Conservation (phyloP, 2,329 filamentous ascomycete species). For the Emmonsiellopsis sp. region DNA sequence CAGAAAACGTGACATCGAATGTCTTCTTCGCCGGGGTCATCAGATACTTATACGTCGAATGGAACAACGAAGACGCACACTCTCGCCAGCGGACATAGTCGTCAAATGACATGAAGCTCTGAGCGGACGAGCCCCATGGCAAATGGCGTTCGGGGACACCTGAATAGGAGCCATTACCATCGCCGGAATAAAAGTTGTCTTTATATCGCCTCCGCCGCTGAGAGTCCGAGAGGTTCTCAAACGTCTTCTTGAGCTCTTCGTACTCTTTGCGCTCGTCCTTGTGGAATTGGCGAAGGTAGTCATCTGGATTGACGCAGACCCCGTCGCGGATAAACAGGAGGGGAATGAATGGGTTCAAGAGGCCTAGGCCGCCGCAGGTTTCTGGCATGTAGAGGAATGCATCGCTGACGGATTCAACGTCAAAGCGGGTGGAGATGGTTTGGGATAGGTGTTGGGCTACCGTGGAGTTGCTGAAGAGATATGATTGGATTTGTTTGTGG, state of each 20-base stretch:
- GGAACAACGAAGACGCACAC: conserved; percentile 11
- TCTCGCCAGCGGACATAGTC: conserved; percentile 29
- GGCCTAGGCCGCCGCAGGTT: conserved; percentile 38
- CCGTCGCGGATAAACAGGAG: conserved; percentile 30
- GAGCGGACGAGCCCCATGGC: conserved; percentile 3
- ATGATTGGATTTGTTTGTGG: conserved; percentile 38
- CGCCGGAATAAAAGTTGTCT: conserved; percentile 9
- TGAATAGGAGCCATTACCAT: conserved; percentile 4
- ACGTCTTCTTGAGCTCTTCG: conserved; percentile 14
- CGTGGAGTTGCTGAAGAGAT: conserved; percentile 33
- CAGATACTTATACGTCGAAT: conserved; percentile 18
- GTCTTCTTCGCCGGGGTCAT: conserved; percentile 17
- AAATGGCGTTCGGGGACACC: background rate
- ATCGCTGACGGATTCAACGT: conserved; percentile 31
- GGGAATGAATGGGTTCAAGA: conserved; percentile 40
- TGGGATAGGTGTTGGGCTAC: conserved; percentile 44
- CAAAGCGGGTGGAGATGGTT: conserved; percentile 43
- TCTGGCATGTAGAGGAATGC: conserved; percentile 41
- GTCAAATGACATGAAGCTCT: conserved; percentile 27
- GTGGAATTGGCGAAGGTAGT: conserved; percentile 18
- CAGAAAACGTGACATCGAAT: conserved; percentile 13
- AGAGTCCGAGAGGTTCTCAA: conserved; percentile 14
- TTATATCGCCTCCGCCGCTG: conserved; percentile 5
- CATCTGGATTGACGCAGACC: conserved; percentile 16
- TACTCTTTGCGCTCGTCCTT: conserved; percentile 18